A percentile compares a stretch with the other conserved stretches of the same genome.
Evolutionary conservation across 257 asterid species (phyloP).

Genomic region (Solanum sparsipilum): DNA sequence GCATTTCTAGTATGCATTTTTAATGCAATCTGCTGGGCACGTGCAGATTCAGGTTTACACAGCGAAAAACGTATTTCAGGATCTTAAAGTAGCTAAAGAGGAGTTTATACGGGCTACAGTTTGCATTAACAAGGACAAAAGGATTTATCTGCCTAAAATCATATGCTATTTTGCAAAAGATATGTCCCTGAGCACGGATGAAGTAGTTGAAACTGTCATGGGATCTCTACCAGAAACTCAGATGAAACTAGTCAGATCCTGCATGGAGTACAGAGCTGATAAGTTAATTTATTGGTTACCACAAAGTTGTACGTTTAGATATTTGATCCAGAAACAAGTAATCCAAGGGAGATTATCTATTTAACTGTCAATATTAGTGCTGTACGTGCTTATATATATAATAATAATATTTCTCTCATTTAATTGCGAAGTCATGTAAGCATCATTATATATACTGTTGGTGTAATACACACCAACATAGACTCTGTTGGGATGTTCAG

Average conservation of each 20-base stretch:
- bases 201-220: slow-evolving; percentile 38
- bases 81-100: slow-evolving; percentile 61
- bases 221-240: slow-evolving; percentile 42
- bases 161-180: slow-evolving; percentile 56
- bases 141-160: slow-evolving; percentile 61
- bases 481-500: background rate
- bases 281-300: slow-evolving; percentile 59
- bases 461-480: too few relatives aligned
- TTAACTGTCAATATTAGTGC: slow-evolving; percentile 1
- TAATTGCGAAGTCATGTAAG: background rate
- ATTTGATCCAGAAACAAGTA: slow-evolving; percentile 51
- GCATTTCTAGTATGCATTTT: background rate
- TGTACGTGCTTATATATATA: background rate
- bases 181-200: slow-evolving; percentile 50
- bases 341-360: slow-evolving; percentile 22
- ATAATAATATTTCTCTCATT: background rate
- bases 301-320: slow-evolving; percentile 56
- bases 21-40: background rate
- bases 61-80: slow-evolving; percentile 50
- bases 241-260: slow-evolving; percentile 31
- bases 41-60: slow-evolving; percentile 64
- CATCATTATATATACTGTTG: background rate
- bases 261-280: slow-evolving; percentile 37
- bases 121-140: slow-evolving; percentile 48
- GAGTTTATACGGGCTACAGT: slow-evolving; percentile 56